These are phyloP conservation scores for Immersiporthe knoxdaviesiana DNA, from an alignment of 2,329 filamentous ascomycete species.

Conservation along the genomic window DNA sequence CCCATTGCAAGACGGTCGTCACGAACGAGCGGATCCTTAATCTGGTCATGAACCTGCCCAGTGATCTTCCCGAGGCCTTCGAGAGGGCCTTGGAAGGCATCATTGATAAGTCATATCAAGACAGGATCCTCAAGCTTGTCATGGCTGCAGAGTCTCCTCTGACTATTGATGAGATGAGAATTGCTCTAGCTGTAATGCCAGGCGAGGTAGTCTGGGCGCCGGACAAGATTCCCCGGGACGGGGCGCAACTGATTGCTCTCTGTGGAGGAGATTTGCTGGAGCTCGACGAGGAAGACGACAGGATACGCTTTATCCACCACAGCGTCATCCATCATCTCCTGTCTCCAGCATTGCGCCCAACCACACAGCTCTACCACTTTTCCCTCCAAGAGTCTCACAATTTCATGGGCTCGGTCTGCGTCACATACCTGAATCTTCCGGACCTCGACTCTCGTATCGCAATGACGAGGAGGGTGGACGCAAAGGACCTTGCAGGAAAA, in stretches of 20 bases:
- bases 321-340: conserved; percentile 20
- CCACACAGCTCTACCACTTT: conserved; percentile 8
- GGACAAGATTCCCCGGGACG: neutral
- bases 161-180: conserved; percentile 20
- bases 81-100: conserved; percentile 14
- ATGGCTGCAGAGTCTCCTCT: conserved; percentile 4
- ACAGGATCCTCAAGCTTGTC: conserved; percentile 18
- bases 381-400: conserved; percentile 4
- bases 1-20: neutral
- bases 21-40: neutral
- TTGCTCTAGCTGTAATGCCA: conserved; percentile 2
- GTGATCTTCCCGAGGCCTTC: conserved; percentile 17
- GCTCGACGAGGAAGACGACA: conserved; percentile 21
- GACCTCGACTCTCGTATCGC: neutral
- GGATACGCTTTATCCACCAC: conserved; percentile 19
- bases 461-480: neutral
- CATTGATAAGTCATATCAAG: neutral
- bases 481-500: neutral
- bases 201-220: conserved; percentile 6
- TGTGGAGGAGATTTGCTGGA: conserved; percentile 19
- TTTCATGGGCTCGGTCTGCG: conserved; percentile 7
- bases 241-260: neutral
- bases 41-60: conserved; percentile 2
- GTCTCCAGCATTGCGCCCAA: neutral
- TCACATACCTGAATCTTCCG: conserved; percentile 17